Base-by-base conservation (phyloP, 345 rosid species). In the Melastoma malabathricum region DNA sequence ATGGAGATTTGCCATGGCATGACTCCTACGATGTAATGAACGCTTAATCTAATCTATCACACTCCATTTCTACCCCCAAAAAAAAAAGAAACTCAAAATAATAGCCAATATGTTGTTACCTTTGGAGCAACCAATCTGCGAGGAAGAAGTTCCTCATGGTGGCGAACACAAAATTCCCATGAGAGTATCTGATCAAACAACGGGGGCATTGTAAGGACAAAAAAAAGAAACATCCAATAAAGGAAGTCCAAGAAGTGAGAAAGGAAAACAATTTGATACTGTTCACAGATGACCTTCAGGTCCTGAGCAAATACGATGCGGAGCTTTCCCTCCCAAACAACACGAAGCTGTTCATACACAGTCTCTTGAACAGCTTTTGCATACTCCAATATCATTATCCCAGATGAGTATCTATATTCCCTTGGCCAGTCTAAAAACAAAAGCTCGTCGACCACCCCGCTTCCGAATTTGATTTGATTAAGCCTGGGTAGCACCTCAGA, bases 141-240 rank as follows among this genome's bases (percentile, higher is more conserved):
- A 57, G 95, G 98, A 61, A 84, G 92, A 48, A 92, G 84, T 73
- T 92, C 95, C 74, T 92, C 96, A 68, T 87, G 98, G 20, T 75
- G 79, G 6, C 84, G 84, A 10, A 87, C 89, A 75, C 98, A 92
- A 62, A 87, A 92, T 67, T 92, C 98, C 98, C 98, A 92, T 23
- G 89, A 84, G 61, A 92, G 64, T 61, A 92, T 87, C 98, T 90
- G 76, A 19, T 10, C 74, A 34, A 10, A 29, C 38, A 29, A 29
- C 9, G 38, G 38, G 5, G 38, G 38, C 38, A 29, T 29, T 6
- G 38, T 29, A 29, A 29, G 38, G 38, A 29, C 9, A 29, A 6
- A 29, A 10, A 29, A 29, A 1, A 29, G n/a, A 29, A 29, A 10
- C 38, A 29, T 5, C 38, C 38, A 29, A 29, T 6, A 27, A 29